Conservation (phyloP, 768 basidiomycete species). For the Leucogyrophana mollusca region DNA sequence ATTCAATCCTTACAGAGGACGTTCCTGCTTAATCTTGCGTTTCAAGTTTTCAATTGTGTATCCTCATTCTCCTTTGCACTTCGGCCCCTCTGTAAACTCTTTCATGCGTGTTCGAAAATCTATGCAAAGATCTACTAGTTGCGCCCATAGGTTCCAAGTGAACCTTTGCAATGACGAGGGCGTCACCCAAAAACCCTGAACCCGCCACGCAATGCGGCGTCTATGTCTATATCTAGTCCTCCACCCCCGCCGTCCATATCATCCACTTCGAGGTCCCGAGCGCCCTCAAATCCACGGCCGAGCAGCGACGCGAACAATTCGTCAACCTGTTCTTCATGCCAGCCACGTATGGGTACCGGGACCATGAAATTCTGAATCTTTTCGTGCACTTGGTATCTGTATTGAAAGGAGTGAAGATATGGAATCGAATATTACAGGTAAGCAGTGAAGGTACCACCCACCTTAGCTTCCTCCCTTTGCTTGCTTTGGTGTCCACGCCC, state of each 20-base stretch:
- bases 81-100: too few species aligned
- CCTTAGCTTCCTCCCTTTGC: conserved; percentile 93
- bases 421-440: background rate
- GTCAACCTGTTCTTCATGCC: conserved; percentile 97
- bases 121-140: too few species aligned
- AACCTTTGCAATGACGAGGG: too few species aligned
- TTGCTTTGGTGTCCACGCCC: conserved; percentile 87
- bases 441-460: conserved; percentile 30
- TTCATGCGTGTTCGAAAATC: too few species aligned
- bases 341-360: conserved; percentile 68
- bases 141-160: too few species aligned
- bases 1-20: too few species aligned
- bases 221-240: conserved; percentile 27
- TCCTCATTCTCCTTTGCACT: too few species aligned
- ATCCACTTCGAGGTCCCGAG: conserved; percentile 24
- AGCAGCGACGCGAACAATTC: conserved; percentile 89
- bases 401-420: conserved; percentile 4
- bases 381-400: conserved; percentile 89
- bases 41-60: too few species aligned
- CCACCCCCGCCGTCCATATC: conserved; percentile 16
- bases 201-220: conserved; percentile 38
- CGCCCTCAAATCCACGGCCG: conserved; percentile 64
- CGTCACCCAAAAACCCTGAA: conserved; percentile 65
- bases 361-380: conserved; percentile 98
- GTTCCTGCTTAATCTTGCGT: too few species aligned